A percentile compares a stretch with the other conserved stretches of the same genome.
Conservation (phyloP, 352 stramenopile genomes). For the Plasmopara muralis region DNA sequence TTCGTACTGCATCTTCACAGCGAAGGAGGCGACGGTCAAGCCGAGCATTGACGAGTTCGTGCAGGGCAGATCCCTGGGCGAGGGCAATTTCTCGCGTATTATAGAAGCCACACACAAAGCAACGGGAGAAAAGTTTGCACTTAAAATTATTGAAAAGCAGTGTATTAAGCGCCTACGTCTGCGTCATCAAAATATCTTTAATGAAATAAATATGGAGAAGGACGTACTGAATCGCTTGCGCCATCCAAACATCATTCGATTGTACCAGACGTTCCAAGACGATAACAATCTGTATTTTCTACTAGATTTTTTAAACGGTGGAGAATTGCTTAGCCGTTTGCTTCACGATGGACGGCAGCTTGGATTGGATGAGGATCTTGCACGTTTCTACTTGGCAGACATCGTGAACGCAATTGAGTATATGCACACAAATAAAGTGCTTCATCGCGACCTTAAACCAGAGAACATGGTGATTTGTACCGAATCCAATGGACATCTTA, state of each 20-base stretch:
- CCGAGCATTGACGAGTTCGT: slow-evolving; percentile 69
- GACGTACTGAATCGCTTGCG: slow-evolving; percentile 84
- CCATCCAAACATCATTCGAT: slow-evolving; percentile 90
- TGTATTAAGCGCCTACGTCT: slow-evolving; percentile 79
- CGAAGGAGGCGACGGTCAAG: slow-evolving; percentile 71
- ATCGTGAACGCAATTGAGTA: slow-evolving; percentile 90
- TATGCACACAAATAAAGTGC: slow-evolving; percentile 87
- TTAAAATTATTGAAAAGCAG: slow-evolving; percentile 95
- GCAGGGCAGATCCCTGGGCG: slow-evolving; percentile 48
- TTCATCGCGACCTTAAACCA: slow-evolving; percentile 92
- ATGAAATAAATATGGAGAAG: slow-evolving; percentile 98
- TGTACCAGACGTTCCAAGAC: slow-evolving; percentile 97
- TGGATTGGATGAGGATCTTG: slow-evolving; percentile 67
- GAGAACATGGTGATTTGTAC: slow-evolving; percentile 93
- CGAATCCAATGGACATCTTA: slow-evolving; percentile 44
- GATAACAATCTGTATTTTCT: slow-evolving; percentile 94
- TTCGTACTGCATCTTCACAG: slow-evolving; percentile 25
- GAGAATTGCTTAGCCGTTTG: slow-evolving; percentile 91
- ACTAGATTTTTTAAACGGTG: slow-evolving; percentile 88
- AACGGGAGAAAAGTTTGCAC: slow-evolving; percentile 89
- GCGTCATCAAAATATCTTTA: slow-evolving; percentile 97
- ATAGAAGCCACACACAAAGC: slow-evolving; percentile 82
- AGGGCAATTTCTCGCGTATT: slow-evolving; percentile 96
- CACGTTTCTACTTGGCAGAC: slow-evolving; percentile 84
- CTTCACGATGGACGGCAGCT: slow-evolving; percentile 73